Base-by-base conservation (phyloP, 2,329 filamentous ascomycete species). In the Ceratocystis albifundus region DNA sequence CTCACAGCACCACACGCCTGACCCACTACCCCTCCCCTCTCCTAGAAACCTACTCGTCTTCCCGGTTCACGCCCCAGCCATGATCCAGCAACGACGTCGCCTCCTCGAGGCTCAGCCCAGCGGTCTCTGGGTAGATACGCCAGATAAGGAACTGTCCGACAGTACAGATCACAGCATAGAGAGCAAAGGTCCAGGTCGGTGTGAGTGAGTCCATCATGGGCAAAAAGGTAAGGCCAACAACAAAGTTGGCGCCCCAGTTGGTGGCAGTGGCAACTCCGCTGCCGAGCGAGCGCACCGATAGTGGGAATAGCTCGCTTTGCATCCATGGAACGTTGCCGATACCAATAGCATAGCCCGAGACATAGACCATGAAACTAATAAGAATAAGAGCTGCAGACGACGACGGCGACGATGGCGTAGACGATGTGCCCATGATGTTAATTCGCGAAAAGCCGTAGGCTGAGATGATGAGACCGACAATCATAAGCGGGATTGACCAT, bases 261-360 rank as follows among this genome's bases (percentile, higher is more conserved):
- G 89, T 95, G 4, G 86, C 87, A 6, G 92, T 93, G 1, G 88
- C 83, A 4, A 90, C 74, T 0, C 86, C 86, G 67, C 86, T 89
- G 32, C 89, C 89, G 1, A 90, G 75, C 3, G 86, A 86, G 62
- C 89, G 84, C 59, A 91, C 88, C 36, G 81, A 80, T 61, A 92
- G 79, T 0, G 91, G 88, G 73, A 96, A 96, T 41, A 96, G 82
- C 77, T 97, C 93, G 71, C 87, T 90, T 77, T 96, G 92, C 81
- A 96, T 93, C 93, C 93, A 97, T 0, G 93, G 92, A 2, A 97
- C 90, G 71, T 91, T 95, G 7, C 93, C 93, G 1, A 97, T 80
- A 1, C 93, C 93, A 1, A 92, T 79, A 0, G 93, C 93, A 73
- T 95, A 97, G 0, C 87, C 81, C 7, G 89, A 88, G 1, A 96